phyloP scores from a whole-genome alignment of 768 basidiomycete species.

The Phaeolepiota aurea region DNA sequence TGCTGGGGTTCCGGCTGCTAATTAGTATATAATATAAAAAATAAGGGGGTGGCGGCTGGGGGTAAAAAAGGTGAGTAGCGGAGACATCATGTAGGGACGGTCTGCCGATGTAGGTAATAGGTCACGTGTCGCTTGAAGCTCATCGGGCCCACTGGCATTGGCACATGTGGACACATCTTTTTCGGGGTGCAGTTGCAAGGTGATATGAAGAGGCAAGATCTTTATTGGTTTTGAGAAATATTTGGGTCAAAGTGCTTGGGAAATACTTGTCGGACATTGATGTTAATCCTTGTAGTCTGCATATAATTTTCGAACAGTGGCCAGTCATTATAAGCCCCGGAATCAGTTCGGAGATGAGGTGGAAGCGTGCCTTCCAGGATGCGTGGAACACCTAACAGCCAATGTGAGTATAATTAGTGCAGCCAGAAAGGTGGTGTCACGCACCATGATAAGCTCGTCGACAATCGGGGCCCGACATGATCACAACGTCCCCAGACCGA shows the following conservation, averaged over 20 bases:
- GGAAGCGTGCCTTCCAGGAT: slow-evolving; percentile 81
- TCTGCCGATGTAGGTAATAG: too few relatives aligned
- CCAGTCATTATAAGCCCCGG: slow-evolving; percentile 36
- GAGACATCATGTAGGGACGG: slow-evolving; percentile 2
- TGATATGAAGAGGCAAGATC: too few relatives aligned
- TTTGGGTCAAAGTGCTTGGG: slow-evolving; percentile 60
- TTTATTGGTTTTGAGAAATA: too few relatives aligned
- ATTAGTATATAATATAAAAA: too few relatives aligned
- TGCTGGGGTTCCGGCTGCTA: too few relatives aligned
- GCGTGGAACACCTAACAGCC: slow-evolving; percentile 65
- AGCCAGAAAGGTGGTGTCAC: slow-evolving; percentile 10
- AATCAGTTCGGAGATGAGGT: slow-evolving; percentile 31
- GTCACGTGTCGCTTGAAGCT: too few relatives aligned
- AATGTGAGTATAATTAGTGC: not conserved
- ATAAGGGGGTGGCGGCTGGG: too few relatives aligned
- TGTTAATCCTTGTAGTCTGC: slow-evolving; percentile 68
- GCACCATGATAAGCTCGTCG: slow-evolving; percentile 90
- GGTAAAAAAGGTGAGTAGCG: too few relatives aligned
- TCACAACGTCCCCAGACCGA: slow-evolving; percentile 83
- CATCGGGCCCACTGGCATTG: too few relatives aligned
- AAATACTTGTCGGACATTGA: slow-evolving; percentile 89
- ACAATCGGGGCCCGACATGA: slow-evolving; percentile 87
- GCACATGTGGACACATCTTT: too few relatives aligned
- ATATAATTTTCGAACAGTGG: slow-evolving; percentile 56
- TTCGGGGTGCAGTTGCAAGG: too few relatives aligned